Base-by-base conservation (phyloP, 306 rosid species). In the Cucurbita ficifolia region DNA sequence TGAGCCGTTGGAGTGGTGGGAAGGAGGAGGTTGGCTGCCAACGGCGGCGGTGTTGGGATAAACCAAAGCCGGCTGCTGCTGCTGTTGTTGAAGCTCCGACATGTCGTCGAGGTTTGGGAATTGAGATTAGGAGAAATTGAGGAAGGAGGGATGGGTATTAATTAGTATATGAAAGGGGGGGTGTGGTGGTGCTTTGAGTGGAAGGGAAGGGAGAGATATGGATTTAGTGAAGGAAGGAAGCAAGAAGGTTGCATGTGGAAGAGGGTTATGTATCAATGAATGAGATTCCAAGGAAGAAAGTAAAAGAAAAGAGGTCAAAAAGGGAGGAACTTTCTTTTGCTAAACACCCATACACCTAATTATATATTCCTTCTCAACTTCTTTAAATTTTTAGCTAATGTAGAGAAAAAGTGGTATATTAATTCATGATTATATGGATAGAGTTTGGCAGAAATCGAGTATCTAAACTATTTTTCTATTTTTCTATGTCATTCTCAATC, bases 1-100 rank as follows among this genome's bases (percentile, higher is more conserved):
- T 0, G 90, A 85, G 35, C 96, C 97, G 60, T 82, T 82, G 70
- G 99, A 89, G 55, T 88, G 96, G 80, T 90, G 87, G 6, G 84
- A 29, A 24, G 87, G 78, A 74, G 87, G 78, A 74, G 70, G 38
- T n/a, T 60, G 58, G 14, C 18, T 24, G 16, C 13, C 51, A 7
- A 38, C 63, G n/a, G 72, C 63, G 1, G 56, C 76, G 17, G 80
- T 83, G 77, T 80, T 62, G 4, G 98, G 98, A 60, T 90, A 93
- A 70, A 83, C 88, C 71, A 86, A 78, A 10, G 51, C 82, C 16
- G 93, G 88, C 56, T 84, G 93, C 52, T 82, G 87, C 2, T 76
- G 91, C 55, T 74, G 90, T 11, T 81, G 87, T 60, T 60, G 67
- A 16, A 80, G 70, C 54, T 88, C 82, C 83, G 94, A 86, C 79